phyloP scores from a whole-genome alignment of 495 filamentous ascomycete genomes.

The Neurospora sp. region DNA sequence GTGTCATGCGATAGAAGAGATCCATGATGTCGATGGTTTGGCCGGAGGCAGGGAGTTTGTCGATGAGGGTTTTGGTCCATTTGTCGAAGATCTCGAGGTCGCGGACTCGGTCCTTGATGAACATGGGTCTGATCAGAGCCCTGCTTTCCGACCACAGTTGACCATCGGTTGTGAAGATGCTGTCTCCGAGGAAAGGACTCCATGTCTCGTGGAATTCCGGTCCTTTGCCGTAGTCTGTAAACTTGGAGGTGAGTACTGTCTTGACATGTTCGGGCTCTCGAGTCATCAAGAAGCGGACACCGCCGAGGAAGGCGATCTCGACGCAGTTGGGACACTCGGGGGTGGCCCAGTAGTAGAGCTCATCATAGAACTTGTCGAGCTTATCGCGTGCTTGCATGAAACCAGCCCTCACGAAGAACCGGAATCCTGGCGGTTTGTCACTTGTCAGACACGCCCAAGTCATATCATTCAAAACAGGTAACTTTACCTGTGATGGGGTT shows the following conservation, averaged over 20 bases:
- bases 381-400: constrained; percentile 22
- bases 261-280: constrained; percentile 50
- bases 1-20: constrained; percentile 44
- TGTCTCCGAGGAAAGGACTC: constrained; percentile 45
- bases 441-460: not conserved
- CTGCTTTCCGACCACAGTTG: constrained; percentile 43
- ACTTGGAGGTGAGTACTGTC: constrained; percentile 45
- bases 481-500: constrained; percentile 15
- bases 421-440: constrained; percentile 6
- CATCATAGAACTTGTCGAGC: constrained; percentile 22
- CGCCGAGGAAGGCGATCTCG: constrained; percentile 23
- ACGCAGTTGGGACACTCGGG: constrained; percentile 29
- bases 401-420: constrained; percentile 9
- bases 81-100: constrained; percentile 41
- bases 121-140: constrained; percentile 46
- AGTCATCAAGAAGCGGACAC: constrained; percentile 36
- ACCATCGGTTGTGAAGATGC: constrained; percentile 51
- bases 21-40: constrained; percentile 41
- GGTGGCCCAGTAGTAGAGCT: constrained; percentile 19
- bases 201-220: constrained; percentile 39
- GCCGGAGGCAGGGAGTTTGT: constrained; percentile 28
- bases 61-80: constrained; percentile 32
- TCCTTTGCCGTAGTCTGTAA: constrained; percentile 47
- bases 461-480: not conserved
- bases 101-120: constrained; percentile 42